Evolutionary conservation across 1,284 basidiomycete species (phyloP), one percentile per base, ranked within the genome.

Genomic region (Trichosporon asahii): DNA sequence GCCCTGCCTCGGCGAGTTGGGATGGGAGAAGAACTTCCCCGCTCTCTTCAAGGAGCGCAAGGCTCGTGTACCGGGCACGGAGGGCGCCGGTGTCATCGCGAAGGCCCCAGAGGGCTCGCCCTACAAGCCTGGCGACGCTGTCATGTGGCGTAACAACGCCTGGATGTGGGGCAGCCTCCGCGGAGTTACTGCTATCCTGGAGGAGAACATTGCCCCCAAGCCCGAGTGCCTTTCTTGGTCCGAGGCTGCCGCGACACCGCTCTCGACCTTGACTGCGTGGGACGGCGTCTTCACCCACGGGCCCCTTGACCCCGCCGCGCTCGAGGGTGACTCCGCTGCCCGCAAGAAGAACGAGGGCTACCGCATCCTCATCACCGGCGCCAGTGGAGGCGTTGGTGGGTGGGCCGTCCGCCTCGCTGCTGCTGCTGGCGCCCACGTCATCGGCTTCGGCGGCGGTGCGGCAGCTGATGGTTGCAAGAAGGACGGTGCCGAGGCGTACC

Each of bases 111-210:
- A 37, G 4, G 35, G 65, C 7, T 31, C 23, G 0, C 25, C 55
- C 11, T 69, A 69, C 46, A 64, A 65, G 27, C 9, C 18, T 2
- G 72, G 72, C 57, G 67, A 73, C 63, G 64, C 53, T 18, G 69
- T 70, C 63, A 65, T 70, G 33, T 73, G 40, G 66, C 72, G 72
- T 63, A 65, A 44, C 64, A 66, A 73, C 49, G 72, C 72, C 5
- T 64, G 61, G 55, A 46, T 70, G 12, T 44, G 27, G 7, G 72
- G 72, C 40, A 31, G 69, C 6, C 8, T 66, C 55, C 25, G 44
- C 40, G 69, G 60, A 11, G 67, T 68, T 57, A 67, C 69, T 7
- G 29, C 35, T 35, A 67, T 73, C 18, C 69, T 69, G 6, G 44
- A 18, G 8, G 57, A 49, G 25, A 67, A 67, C 65, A n/a, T 73